Evolutionary conservation across 2,329 filamentous ascomycete species (phyloP), one percentile per base, ranked within the genome.

Genomic region (Claviceps paspali): DNA sequence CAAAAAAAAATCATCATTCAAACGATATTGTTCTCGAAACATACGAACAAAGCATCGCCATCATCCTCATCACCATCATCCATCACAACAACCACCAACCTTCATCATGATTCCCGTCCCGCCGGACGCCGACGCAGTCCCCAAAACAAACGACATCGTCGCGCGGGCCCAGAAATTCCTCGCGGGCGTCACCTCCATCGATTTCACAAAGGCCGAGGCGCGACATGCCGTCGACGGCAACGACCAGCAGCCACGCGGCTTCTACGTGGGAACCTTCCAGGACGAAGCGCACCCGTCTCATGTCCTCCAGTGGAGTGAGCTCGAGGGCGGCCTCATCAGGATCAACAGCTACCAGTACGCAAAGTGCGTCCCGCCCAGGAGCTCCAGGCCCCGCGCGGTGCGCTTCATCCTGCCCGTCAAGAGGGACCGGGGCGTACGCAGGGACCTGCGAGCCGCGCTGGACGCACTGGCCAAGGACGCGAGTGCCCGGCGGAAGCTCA

Each of bases 321-420:
- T 27, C 17, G 35, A 41, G 11, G 31, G 34, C 17, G n/a, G 14
- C 2, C 39, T 30, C 33, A 23, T 48, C 12, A 14, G 35, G 6
- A 23, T 48, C 18, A 41, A 21, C 31, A 47, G 46, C 39, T 29
- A 29, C 18, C 43, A 45, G 22, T 21, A 22, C 18, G n/a, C 19
- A 22, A 38, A 41, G 23, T 5, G 15, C 4, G 27, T 35, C 3
- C 3, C 18, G 14, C 34, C 23, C n/a, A 29, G 31, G 5, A 41
- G 19, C 4, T 11, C 12, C 9, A 23, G 17, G 12, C 28, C 15
- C 6, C 5, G 24, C 21, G n/a, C 9, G 4, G 6, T 37, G 22
- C 30, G 34, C 19, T 33, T 40, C 26, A 22, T 29, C 15, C 6
- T 31, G 8, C 35, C 38, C n/a, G 34, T 24, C 1, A n/a, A 6